A percentile compares a stretch with the other conserved stretches of the same genome.
Evolutionary conservation across 495 filamentous ascomycete genomes (phyloP).

Genomic region (Aspergillus carlsbadensis): DNA sequence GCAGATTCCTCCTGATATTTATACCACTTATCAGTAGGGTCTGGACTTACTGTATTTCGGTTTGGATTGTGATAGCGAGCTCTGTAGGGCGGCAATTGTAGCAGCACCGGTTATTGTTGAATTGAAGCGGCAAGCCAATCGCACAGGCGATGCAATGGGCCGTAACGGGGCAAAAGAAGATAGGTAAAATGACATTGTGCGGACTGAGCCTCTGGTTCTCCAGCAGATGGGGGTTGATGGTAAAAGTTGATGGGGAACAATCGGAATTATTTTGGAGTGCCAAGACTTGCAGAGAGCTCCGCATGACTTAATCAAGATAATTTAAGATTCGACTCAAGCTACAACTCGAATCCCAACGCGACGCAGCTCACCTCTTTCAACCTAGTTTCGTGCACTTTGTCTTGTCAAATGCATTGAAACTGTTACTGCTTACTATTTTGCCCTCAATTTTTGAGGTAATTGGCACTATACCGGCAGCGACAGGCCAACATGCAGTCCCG

Average conservation of each 20-base stretch:
- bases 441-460: background rate
- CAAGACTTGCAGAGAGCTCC: conserved; percentile 27
- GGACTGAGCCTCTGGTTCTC: background rate
- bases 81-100: conserved; percentile 24
- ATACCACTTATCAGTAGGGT: background rate
- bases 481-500: conserved; percentile 73
- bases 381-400: too few relatives aligned
- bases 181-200: conserved; percentile 33
- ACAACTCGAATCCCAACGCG: background rate
- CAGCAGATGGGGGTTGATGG: conserved; percentile 6
- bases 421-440: background rate
- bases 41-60: conserved; percentile 23
- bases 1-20: too few relatives aligned
- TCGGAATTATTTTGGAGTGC: conserved; percentile 27
- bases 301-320: background rate
- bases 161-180: conserved; percentile 35
- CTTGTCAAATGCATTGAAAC: background rate
- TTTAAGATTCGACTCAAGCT: background rate
- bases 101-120: conserved; percentile 38
- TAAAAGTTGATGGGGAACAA: background rate
- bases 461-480: background rate
- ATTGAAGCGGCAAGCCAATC: conserved; percentile 38
- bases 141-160: conserved; percentile 21
- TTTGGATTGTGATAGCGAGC: conserved; percentile 17
- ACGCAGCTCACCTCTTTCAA: too few relatives aligned